phyloP scores from a whole-genome alignment of 2,329 filamentous ascomycete species.

The Sporothrix euskadiensis region DNA sequence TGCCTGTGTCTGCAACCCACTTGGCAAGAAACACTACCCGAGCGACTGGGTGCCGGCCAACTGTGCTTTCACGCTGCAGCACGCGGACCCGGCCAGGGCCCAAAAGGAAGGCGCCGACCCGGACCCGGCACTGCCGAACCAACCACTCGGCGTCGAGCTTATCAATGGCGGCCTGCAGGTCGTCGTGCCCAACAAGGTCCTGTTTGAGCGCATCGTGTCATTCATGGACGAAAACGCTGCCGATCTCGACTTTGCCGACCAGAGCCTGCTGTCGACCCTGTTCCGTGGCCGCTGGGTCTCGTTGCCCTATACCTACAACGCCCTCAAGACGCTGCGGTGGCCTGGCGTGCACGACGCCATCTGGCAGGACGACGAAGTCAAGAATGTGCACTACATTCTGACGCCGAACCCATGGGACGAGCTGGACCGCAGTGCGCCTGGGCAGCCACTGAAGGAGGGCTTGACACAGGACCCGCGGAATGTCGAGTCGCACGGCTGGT shows the following conservation, averaged over 20 bases:
- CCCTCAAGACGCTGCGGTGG: constrained; percentile 58
- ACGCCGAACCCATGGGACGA: constrained; percentile 62
- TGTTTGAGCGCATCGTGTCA: constrained; percentile 54
- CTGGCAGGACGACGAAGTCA: constrained; percentile 59
- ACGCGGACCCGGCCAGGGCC: constrained; percentile 46
- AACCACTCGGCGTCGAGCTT: constrained; percentile 50
- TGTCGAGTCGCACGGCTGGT: constrained; percentile 58
- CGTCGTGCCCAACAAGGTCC: constrained; percentile 51
- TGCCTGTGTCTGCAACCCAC: constrained; percentile 83
- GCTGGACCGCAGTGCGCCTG: constrained; percentile 43
- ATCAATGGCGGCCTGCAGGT: constrained; percentile 61
- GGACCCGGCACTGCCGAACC: constrained; percentile 40
- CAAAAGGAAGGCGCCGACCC: constrained; percentile 50
- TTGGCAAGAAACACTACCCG: constrained; percentile 77
- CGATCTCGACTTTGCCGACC: constrained; percentile 60
- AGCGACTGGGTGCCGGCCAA: constrained; percentile 61
- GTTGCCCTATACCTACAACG: constrained; percentile 63
- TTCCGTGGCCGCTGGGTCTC: constrained; percentile 58
- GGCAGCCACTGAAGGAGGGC: constrained; percentile 41
- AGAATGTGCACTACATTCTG: constrained; percentile 63
- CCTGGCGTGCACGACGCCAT: constrained; percentile 54
- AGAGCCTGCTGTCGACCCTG: constrained; percentile 57
- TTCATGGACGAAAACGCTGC: constrained; percentile 51
- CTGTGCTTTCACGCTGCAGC: constrained; percentile 57
- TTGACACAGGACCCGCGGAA: constrained; percentile 39